phyloP scores from a whole-genome alignment of 805 yeast species.

The Kuraishia ogatae region DNA sequence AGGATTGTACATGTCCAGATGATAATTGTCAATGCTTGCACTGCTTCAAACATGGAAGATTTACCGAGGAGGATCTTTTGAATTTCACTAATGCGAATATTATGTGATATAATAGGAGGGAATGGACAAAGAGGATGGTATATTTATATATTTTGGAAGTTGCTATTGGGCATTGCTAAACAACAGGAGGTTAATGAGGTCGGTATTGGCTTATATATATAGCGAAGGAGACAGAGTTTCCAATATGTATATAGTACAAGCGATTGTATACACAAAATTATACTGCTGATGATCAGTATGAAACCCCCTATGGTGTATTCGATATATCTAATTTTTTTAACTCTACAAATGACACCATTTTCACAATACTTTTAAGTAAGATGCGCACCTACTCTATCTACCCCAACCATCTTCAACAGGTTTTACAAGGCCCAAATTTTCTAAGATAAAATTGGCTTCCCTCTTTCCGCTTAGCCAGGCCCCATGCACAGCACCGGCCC shows the following conservation, averaged over 20 bases:
- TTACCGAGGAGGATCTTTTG: constrained; percentile 3
- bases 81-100: background rate
- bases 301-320: too few species aligned
- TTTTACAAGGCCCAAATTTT: constrained; percentile 1
- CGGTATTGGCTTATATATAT: too few species aligned
- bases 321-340: background rate
- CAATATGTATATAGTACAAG: background rate
- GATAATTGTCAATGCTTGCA: constrained; percentile 21
- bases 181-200: too few species aligned
- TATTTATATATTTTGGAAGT: background rate
- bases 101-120: background rate
- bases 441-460: constrained; percentile 4
- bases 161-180: background rate
- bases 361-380: too few species aligned
- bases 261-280: background rate
- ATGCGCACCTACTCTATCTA: background rate
- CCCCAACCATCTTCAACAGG: background rate
- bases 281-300: background rate
- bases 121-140: too few species aligned
- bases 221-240: too few species aligned
- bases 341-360: background rate
- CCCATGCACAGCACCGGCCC: constrained; percentile 89
- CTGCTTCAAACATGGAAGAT: constrained; percentile 22
- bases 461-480: constrained; percentile 74
- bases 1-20: constrained; percentile 22